Base-by-base conservation (phyloP, 2,329 filamentous ascomycete species). In the Hypoxylon rubiginosum region DNA sequence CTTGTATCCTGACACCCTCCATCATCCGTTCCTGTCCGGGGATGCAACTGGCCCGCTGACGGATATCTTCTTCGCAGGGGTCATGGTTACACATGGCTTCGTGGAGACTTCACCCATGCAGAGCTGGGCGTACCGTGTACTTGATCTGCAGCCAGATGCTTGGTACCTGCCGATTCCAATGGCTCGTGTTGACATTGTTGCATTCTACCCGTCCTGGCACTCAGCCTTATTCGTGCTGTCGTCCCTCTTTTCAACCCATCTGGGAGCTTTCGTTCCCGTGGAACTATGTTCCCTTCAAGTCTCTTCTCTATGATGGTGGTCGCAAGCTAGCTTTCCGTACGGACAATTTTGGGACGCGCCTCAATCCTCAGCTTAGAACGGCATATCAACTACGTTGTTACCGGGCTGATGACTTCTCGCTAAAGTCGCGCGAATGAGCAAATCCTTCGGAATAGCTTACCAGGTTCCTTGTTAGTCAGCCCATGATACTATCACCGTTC, bases 41-140 rank as follows among this genome's bases (percentile, higher is more conserved):
- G 66, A 61, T 58, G 64, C 62, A 60, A 68, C 52, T 58, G 58
- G 67, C 63, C 26, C 51, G 57, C 67, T 70, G 62, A 58, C 62
- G 65, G 64, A 62, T 62, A 65, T 63, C 58, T 63, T 70, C 55
- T 57, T 67, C 58, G 57, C 72, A 72, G 67, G 74, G 73, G 53
- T 74, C 17, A 52, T 69, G 63, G 68, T 71, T 68, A 61, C 66
- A 69, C 73, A 60, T 58, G 58, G 58, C 66, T 66, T 52, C 57
- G 62, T 65, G 66, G 63, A 68, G 67, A 71, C 66, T 59, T 58
- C 51, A 66, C 56, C 56, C 51, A 71, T 70, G 67, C 67, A 68
- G 60, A 63, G 67, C 46, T 67, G 61, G 62, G 68, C 53, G 64
- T 69, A 66, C 71, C 49, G 58, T 70, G 68, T 70, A 56, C 51